Evolutionary conservation across 345 rosid genomes (phyloP).

Genomic region (Combretum micranthum): DNA sequence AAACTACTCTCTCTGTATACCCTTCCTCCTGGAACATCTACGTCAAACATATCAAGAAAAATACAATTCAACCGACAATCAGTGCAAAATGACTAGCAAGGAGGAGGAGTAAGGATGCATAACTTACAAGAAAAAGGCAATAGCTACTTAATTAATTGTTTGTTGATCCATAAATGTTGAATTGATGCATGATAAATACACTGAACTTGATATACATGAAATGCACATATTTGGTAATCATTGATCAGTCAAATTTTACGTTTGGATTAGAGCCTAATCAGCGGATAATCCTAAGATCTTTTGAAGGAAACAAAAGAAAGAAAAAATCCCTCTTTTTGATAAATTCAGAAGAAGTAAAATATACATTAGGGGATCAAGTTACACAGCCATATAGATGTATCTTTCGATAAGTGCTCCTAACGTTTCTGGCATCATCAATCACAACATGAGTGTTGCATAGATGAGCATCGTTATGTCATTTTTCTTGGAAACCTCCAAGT

Average conservation of each 20-base stretch:
- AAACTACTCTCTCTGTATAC: constrained; percentile 78
- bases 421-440: constrained; percentile 62
- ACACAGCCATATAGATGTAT: constrained; percentile 62
- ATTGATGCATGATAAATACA: too few relatives aligned
- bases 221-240: too few relatives aligned
- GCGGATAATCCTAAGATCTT: too few relatives aligned
- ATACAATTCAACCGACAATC: background rate
- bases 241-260: too few relatives aligned
- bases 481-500: constrained; percentile 91
- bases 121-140: too few relatives aligned
- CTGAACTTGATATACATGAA: too few relatives aligned
- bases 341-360: background rate
- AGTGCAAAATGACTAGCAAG: background rate
- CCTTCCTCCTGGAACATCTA: constrained; percentile 87
- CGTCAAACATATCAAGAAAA: constrained; percentile 64
- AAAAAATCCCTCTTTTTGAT: too few relatives aligned
- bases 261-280: too few relatives aligned
- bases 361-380: background rate
- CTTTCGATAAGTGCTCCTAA: constrained; percentile 60
- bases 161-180: too few relatives aligned
- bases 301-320: too few relatives aligned
- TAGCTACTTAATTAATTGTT: too few relatives aligned
- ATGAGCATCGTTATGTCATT: constrained; percentile 58
- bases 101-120: background rate
- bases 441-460: constrained; percentile 80